phyloP scores from a whole-genome alignment of 2,329 filamentous ascomycete species.

The Xylaria sp. region DNA sequence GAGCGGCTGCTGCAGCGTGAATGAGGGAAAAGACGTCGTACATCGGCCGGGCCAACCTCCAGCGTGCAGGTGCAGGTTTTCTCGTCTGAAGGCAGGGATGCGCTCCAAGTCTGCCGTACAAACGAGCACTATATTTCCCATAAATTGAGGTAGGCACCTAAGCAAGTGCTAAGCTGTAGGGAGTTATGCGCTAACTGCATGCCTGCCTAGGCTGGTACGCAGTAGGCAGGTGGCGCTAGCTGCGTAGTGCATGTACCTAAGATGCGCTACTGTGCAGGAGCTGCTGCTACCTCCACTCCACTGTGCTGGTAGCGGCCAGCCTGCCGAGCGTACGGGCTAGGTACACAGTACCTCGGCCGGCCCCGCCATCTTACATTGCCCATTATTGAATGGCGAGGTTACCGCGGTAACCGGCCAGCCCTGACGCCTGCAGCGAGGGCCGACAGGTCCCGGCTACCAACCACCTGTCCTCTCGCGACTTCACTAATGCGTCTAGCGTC shows the following conservation, averaged over 20 bases:
- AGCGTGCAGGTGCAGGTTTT: neutral
- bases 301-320: too few species aligned
- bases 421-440: neutral
- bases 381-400: neutral
- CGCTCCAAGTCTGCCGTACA: neutral
- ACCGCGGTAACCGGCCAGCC: neutral
- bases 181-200: neutral
- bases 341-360: neutral
- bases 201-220: neutral
- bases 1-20: neutral
- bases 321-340: neutral
- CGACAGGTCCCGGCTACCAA: neutral
- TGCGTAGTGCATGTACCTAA: neutral
- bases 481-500: neutral
- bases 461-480: neutral
- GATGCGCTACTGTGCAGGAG: too few species aligned
- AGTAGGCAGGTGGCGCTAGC: neutral
- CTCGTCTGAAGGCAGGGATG: neutral
- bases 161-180: neutral
- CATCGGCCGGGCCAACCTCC: neutral
- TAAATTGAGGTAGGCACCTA: neutral
- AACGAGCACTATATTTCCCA: neutral
- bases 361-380: neutral
- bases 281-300: too few species aligned
- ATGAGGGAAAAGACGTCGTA: neutral